Conservation (phyloP, 345 rosid species). For the Gossypium longicalyx region DNA sequence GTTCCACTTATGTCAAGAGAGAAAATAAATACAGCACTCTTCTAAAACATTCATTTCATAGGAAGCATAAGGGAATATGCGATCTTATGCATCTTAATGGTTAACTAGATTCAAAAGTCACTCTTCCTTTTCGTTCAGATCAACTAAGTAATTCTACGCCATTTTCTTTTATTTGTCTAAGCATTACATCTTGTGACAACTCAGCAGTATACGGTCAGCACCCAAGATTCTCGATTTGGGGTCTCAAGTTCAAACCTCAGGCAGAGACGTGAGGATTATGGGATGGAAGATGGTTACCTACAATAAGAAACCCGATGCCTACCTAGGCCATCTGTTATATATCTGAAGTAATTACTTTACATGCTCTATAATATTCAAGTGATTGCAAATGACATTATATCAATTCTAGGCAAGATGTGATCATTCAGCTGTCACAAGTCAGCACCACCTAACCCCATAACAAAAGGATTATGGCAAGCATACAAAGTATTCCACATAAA, state of each 20-base stretch:
- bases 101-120: background rate
- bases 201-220: background rate
- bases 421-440: background rate
- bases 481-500: background rate
- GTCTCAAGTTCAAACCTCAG: background rate
- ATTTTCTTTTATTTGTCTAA: background rate
- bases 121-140: background rate
- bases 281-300: background rate
- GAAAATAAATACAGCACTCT: background rate
- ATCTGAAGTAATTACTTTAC: background rate
- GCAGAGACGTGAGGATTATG: background rate
- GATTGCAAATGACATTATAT: background rate
- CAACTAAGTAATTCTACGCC: background rate
- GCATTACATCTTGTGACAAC: background rate
- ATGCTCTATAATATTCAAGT: background rate
- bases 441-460: background rate
- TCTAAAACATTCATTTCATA: background rate
- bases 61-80: background rate
- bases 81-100: background rate
- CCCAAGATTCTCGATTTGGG: background rate
- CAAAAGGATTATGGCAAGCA: background rate
- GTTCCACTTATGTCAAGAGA: background rate
- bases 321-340: background rate
- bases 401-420: slow-evolving; percentile 1
- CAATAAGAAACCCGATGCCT: background rate